A percentile compares a stretch with the other conserved stretches of the same genome.
phyloP scores from a whole-genome alignment of 1,139 yeast species.

The Suhomyces coccinellae region DNA sequence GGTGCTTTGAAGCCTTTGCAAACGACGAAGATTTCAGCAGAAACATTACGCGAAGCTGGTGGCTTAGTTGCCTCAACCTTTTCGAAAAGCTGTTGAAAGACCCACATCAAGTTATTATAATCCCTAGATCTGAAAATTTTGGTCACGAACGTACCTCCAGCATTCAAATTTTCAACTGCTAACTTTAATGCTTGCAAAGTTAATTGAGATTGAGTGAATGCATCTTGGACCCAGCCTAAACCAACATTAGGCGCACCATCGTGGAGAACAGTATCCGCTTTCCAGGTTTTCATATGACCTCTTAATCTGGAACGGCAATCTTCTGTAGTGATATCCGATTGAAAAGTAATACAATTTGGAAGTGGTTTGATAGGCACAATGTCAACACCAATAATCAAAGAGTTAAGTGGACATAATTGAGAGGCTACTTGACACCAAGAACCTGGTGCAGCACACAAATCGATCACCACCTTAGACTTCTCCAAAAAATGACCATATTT shows the following conservation, averaged over 20 bases:
- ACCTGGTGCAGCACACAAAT: slow-evolving; percentile 99
- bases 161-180: slow-evolving; percentile 89
- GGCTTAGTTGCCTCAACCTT: slow-evolving; percentile 99
- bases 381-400: slow-evolving; percentile 95
- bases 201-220: slow-evolving; percentile 94
- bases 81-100: slow-evolving; percentile 90
- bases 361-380: slow-evolving; percentile 93
- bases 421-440: slow-evolving; percentile 99
- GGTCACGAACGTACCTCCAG: slow-evolving; percentile 96
- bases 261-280: slow-evolving; percentile 95
- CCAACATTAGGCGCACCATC: slow-evolving; percentile 99
- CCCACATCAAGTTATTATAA: slow-evolving; percentile 96
- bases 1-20: slow-evolving; percentile 97
- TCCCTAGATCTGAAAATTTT: slow-evolving; percentile 97
- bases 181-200: slow-evolving; percentile 89
- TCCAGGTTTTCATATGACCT: slow-evolving; percentile 98
- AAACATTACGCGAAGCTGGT: slow-evolving; percentile 97
- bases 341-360: slow-evolving; percentile 92
- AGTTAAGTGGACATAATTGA: slow-evolving; percentile 86
- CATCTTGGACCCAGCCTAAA: slow-evolving; percentile 99
- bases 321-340: slow-evolving; percentile 95
- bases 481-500: slow-evolving; percentile 94
- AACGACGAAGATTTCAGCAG: slow-evolving; percentile 97
- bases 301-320: slow-evolving; percentile 92
- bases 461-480: slow-evolving; percentile 95